These are phyloP conservation scores for Fraxinus baroniana DNA, from an alignment of 305 asterid species.

Conservation along the genomic window DNA sequence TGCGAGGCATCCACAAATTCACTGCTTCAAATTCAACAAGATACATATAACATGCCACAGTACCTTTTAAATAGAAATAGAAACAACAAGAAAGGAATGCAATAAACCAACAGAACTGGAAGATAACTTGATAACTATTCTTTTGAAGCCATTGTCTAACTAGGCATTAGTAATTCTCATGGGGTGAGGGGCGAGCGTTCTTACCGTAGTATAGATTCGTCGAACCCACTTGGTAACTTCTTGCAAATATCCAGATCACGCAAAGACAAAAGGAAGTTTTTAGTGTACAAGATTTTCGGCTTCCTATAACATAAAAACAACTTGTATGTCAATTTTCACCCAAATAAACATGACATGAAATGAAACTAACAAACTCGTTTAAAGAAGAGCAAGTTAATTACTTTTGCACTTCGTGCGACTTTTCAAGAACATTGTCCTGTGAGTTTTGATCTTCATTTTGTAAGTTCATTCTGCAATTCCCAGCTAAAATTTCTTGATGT, in stretches of 20 bases:
- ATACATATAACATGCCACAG: slow-evolving; percentile 17
- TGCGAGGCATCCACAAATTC: slow-evolving; percentile 41
- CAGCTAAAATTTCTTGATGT: not conserved
- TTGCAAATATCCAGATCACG: slow-evolving; percentile 68
- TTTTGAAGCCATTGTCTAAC: not conserved
- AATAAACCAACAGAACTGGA: slow-evolving; percentile 10
- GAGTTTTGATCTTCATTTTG: slow-evolving; percentile 36
- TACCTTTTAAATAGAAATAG: slow-evolving; percentile 13
- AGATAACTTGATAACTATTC: not conserved
- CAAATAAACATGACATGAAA: slow-evolving; percentile 3
- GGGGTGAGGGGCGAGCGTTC: not conserved
- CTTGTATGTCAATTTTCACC: slow-evolving; percentile 9
- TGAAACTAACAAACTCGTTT: not conserved
- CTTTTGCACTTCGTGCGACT: slow-evolving; percentile 20
- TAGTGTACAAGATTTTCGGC: slow-evolving; percentile 51
- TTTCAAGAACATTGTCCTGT: slow-evolving; percentile 15
- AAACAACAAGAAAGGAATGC: slow-evolving; percentile 11
- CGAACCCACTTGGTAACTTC: slow-evolving; percentile 72
- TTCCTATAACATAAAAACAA: slow-evolving; percentile 56
- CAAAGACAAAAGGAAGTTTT: slow-evolving; percentile 70
- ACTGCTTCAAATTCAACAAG: slow-evolving; percentile 21
- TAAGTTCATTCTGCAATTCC: slow-evolving; percentile 39
- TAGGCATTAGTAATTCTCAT: slow-evolving; percentile 5
- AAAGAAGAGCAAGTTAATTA: slow-evolving; percentile 22
- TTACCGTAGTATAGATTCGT: slow-evolving; percentile 60